Evolutionary conservation across 257 asterid genomes (phyloP).

Genomic region (Capsicum pubescens): DNA sequence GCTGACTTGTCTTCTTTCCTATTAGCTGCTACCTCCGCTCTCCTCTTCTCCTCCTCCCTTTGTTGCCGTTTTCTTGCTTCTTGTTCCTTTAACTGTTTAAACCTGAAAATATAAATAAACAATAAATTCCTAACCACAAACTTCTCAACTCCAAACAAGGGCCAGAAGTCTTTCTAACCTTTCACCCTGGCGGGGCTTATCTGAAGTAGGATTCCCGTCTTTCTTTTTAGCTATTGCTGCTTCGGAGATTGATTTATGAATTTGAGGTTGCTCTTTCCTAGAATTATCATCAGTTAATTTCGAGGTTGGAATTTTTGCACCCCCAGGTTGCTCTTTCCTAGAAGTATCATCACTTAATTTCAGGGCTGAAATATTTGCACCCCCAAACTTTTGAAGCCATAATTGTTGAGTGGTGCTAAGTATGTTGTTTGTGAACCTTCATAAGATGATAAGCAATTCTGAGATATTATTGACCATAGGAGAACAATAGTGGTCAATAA

Average conservation of each 20-base stretch:
- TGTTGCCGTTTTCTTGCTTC: conserved; percentile 67
- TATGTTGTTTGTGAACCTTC: conserved; percentile 95
- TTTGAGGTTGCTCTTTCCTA: conserved; percentile 54
- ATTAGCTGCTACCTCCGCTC: conserved; percentile 51
- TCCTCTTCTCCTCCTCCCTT: conserved; percentile 73
- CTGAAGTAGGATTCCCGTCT: conserved; percentile 54
- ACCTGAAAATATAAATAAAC: conserved; percentile 51
- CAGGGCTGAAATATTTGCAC: conserved; percentile 67
- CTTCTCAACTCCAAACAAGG: conserved; percentile 22
- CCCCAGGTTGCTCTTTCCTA: conserved; percentile 70
- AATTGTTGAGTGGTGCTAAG: conserved; percentile 89
- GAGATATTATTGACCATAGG: background rate
- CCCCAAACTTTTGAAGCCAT: conserved; percentile 91
- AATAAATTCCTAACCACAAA: conserved; percentile 23
- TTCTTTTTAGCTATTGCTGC: conserved; percentile 47
- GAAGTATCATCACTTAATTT: conserved; percentile 52
- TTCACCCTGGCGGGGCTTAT: conserved; percentile 85
- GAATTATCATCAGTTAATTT: conserved; percentile 51
- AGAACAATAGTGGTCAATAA: conserved; percentile 1
- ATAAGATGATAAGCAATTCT: conserved; percentile 25
- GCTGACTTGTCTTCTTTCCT: conserved; percentile 34
- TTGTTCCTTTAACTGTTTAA: conserved; percentile 89
- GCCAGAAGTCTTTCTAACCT: conserved; percentile 53
- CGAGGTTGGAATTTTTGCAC: conserved; percentile 67
- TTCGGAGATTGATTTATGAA: conserved; percentile 55